Evolutionary conservation across 1,139 yeast species (phyloP).

Genomic region (Nakaseomyces sp.): DNA sequence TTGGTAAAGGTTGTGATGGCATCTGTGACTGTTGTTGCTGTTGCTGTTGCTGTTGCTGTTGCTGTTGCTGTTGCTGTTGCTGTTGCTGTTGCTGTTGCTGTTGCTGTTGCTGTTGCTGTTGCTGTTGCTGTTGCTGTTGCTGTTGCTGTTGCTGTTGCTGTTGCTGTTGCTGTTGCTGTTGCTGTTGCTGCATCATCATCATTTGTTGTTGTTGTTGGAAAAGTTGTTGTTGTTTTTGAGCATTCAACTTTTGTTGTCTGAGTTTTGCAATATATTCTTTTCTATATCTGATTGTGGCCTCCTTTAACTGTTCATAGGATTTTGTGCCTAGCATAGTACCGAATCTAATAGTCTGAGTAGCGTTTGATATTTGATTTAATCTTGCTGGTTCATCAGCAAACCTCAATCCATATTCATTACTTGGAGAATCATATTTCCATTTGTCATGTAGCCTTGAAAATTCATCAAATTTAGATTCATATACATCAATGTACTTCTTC

Average conservation of each 20-base stretch:
- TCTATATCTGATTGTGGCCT: conserved; percentile 41
- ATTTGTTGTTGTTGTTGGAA: conserved; percentile 23
- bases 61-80: conserved; percentile 21
- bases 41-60: conserved; percentile 8
- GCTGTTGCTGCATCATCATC: conserved; percentile 16
- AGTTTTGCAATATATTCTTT: conserved; percentile 41
- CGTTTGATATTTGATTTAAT: conserved; percentile 73
- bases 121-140: conserved; percentile 23
- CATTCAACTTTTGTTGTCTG: conserved; percentile 30
- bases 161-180: conserved; percentile 11
- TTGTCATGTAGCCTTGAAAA: conserved; percentile 54
- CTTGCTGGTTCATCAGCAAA: conserved; percentile 57
- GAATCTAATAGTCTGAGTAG: conserved; percentile 81
- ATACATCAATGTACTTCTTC: conserved; percentile 36
- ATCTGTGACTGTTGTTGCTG: conserved; percentile 21
- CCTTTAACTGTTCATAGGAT: conserved; percentile 62
- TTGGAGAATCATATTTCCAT: conserved; percentile 71
- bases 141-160: conserved; percentile 25
- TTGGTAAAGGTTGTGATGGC: conserved; percentile 10
- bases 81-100: conserved; percentile 25
- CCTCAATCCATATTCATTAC: conserved; percentile 43
- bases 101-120: conserved; percentile 19
- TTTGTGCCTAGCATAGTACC: conserved; percentile 86
- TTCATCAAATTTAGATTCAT: conserved; percentile 48
- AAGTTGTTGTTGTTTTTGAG: conserved; percentile 29